Evolutionary conservation across 1,284 basidiomycete species (phyloP).

Genomic region (Hypsizygus ulmarius): DNA sequence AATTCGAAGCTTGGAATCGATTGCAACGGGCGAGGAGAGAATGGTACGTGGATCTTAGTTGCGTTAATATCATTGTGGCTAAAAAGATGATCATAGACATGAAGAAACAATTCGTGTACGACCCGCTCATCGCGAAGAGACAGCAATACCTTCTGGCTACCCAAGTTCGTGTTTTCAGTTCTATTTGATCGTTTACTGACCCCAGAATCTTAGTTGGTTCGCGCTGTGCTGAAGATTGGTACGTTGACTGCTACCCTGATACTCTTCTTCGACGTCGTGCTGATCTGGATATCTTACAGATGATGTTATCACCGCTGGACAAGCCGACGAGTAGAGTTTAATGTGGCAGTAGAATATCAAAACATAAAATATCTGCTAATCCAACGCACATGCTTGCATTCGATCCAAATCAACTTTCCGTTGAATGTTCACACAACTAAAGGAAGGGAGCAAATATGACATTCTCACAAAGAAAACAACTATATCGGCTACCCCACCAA

Average conservation of each 20-base stretch:
- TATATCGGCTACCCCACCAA: no score
- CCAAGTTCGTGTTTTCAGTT: conserved; percentile 57
- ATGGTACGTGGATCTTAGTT: conserved; percentile 55
- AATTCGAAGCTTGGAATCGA: conserved; percentile 91
- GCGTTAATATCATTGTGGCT: not conserved
- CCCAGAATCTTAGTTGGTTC: conserved; percentile 47
- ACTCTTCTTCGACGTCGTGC: conserved; percentile 10
- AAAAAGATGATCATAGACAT: conserved; percentile 69
- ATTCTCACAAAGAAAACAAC: no score
- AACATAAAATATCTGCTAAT: conserved; percentile 2
- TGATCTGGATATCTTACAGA: conserved; percentile 35
- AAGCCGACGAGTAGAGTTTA: conserved; percentile 51
- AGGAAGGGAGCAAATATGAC: no score
- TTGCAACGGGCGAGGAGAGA: conserved; percentile 83
- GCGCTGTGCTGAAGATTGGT: conserved; percentile 77
- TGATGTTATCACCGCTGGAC: conserved; percentile 63
- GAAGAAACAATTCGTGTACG: conserved; percentile 97
- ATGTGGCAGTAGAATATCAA: conserved; percentile 4
- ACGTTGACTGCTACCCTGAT: conserved; percentile 20
- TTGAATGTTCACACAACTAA: no score
- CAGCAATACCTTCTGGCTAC: conserved; percentile 98
- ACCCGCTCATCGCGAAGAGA: conserved; percentile 95
- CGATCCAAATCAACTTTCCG: no score
- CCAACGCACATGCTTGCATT: not conserved
- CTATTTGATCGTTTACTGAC: conserved; percentile 7